Evolutionary conservation across 768 basidiomycete species (phyloP), one percentile per base, ranked within the genome.

Genomic region (Tulasnella sp.): DNA sequence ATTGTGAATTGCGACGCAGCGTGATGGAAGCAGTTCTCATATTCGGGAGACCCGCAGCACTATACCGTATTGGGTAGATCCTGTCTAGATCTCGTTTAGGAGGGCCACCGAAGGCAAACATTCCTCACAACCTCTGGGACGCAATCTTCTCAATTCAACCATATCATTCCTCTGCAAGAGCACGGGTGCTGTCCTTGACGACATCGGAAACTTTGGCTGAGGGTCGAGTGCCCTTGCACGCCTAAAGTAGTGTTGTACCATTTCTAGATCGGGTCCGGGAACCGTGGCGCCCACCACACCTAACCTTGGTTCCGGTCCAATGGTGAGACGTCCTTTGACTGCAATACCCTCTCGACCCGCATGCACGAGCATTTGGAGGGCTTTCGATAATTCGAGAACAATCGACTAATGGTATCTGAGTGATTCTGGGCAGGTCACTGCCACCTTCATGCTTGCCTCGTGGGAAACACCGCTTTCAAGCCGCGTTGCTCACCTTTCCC

Each of bases 151-250:
- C 9, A 46, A 1, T 9, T 5, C 8, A 46, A 46, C 16, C 8
- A 46, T 46, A 14, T 46, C 44, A 46, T 46, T 46, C 44, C 14
- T 8, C 44, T 14, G 44, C 16, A 60, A 60, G 24, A 14, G 24
- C 58, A 31, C 73, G 3, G 41, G n/a, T 20, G 41, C 74, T 28
- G 74, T 42, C 11, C 74, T 24, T 48, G 46, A 44, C 3, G 16
- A 77, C 41, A 4, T 80, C 79, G 20, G 79, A 72, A 14, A 80
- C 7, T 42, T 80, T 72, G 37, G 75, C 50, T 3, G 72, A 73
- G 20, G 79, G 79, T 80, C 79, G 24, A 80, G 72, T 46, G 50
- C 79, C 37, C 72, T 40, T 28, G 79, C 79, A 14, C 79, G 79
- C 3, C 79, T 69, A 72, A 80, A 80, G 79, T 80, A 80, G 22